Evolutionary conservation across 176 grass and related monocot species (phyloP).

Genomic region (Melocanna baccifera): DNA sequence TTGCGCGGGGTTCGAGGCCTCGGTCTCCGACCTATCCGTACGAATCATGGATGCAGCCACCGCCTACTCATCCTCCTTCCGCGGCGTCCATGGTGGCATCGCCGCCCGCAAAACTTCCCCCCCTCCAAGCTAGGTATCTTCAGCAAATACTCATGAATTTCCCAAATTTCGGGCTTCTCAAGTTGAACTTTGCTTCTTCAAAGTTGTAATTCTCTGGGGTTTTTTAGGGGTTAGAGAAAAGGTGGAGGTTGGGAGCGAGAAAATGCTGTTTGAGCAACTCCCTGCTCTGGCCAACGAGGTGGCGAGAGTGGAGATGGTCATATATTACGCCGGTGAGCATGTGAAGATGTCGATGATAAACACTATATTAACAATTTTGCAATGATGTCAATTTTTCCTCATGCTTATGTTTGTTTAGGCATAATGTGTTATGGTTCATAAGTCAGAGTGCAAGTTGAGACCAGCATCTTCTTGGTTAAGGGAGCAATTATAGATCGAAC

Average conservation of each 20-base stretch:
- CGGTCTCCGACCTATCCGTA: conserved; percentile 35
- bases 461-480: background rate
- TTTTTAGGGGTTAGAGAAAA: conserved; percentile 31
- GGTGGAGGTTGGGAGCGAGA: conserved; percentile 37
- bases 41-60: conserved; percentile 25
- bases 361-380: background rate
- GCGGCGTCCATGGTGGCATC: conserved; percentile 43
- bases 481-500: background rate
- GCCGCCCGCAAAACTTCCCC: conserved; percentile 33
- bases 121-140: conserved; percentile 28
- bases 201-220: background rate
- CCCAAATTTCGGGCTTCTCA: background rate
- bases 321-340: conserved; percentile 64
- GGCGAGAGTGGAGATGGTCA: conserved; percentile 69
- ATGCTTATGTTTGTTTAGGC: background rate
- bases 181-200: background rate
- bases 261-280: conserved; percentile 55
- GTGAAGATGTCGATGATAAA: background rate
- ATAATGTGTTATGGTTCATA: background rate
- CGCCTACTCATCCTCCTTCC: conserved; percentile 41
- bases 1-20: conserved; percentile 66
- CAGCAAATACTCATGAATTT: conserved; percentile 11
- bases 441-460: background rate
- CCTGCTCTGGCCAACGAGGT: conserved; percentile 79
- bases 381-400: background rate